Evolutionary conservation across 257 asterid genomes (phyloP).

Genomic region (Solanum lycopersicoides): DNA sequence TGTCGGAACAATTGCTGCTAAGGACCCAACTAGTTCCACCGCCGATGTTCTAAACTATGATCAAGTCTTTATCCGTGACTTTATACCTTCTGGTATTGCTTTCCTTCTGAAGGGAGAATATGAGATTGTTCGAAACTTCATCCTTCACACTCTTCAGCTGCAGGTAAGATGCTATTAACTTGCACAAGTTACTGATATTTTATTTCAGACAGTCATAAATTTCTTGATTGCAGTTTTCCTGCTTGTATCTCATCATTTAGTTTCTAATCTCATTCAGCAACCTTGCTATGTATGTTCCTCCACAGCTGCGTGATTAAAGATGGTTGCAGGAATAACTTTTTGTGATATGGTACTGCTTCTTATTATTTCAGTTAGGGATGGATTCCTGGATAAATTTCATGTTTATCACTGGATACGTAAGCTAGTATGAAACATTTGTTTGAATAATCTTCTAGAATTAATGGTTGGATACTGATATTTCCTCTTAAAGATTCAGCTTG

Average conservation of each 20-base stretch:
- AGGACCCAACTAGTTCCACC: constrained; percentile 42
- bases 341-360: background rate
- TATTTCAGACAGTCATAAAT: background rate
- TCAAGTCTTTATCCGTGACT: constrained; percentile 70
- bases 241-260: background rate
- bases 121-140: constrained; percentile 68
- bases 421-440: background rate
- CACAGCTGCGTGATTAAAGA: background rate
- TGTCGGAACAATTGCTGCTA: constrained; percentile 68
- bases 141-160: constrained; percentile 71
- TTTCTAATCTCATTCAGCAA: background rate
- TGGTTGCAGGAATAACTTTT: background rate
- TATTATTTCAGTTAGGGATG: background rate
- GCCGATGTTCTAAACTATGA: constrained; percentile 56
- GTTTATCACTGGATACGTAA: background rate
- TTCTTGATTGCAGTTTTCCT: background rate
- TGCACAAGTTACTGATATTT: background rate
- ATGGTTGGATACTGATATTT: background rate
- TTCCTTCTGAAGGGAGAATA: constrained; percentile 65
- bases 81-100: constrained; percentile 69
- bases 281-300: background rate
- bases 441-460: background rate
- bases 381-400: background rate
- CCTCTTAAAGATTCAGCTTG: background rate
- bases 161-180: constrained; percentile 33